Evolutionary conservation across 2,329 filamentous ascomycete genomes (phyloP).

Genomic region (Ramularia endophylla): DNA sequence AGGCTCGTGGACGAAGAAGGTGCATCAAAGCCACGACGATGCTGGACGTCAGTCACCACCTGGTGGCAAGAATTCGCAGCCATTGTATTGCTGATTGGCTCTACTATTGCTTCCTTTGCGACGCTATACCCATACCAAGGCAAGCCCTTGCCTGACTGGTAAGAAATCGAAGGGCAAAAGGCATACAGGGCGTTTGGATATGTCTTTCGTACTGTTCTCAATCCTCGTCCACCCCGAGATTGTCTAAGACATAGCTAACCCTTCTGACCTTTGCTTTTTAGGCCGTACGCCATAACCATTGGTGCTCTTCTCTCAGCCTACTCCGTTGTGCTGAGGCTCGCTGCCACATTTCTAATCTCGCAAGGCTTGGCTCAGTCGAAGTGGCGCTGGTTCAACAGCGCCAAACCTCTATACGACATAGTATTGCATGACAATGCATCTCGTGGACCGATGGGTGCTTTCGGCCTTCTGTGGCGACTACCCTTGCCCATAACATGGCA

Average conservation of each 20-base stretch:
- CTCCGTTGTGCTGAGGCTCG: conserved; percentile 8
- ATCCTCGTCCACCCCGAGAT: too few relatives aligned
- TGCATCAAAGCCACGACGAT: too few relatives aligned
- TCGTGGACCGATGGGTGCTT: conserved; percentile 6
- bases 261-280: too few relatives aligned
- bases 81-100: neutral
- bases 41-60: neutral
- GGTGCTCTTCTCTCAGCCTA: conserved; percentile 8
- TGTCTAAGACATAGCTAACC: too few relatives aligned
- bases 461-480: conserved; percentile 1
- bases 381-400: conserved; percentile 9
- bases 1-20: too few relatives aligned
- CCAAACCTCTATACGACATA: conserved; percentile 6
- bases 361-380: conserved; percentile 9
- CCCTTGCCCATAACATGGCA: conserved; percentile 6
- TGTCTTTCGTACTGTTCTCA: too few relatives aligned
- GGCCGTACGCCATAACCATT: conserved; percentile 8
- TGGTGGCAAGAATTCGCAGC: conserved; percentile 7
- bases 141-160: conserved; percentile 8
- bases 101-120: conserved; percentile 5
- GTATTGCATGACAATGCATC: conserved; percentile 8
- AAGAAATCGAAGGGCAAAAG: too few relatives aligned
- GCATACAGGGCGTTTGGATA: too few relatives aligned
- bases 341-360: conserved; percentile 4
- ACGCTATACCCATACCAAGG: conserved; percentile 11